Evolutionary conservation across 2,329 filamentous ascomycete species (phyloP), one percentile per base, ranked within the genome.

Genomic region (Talaromyces sp.): DNA sequence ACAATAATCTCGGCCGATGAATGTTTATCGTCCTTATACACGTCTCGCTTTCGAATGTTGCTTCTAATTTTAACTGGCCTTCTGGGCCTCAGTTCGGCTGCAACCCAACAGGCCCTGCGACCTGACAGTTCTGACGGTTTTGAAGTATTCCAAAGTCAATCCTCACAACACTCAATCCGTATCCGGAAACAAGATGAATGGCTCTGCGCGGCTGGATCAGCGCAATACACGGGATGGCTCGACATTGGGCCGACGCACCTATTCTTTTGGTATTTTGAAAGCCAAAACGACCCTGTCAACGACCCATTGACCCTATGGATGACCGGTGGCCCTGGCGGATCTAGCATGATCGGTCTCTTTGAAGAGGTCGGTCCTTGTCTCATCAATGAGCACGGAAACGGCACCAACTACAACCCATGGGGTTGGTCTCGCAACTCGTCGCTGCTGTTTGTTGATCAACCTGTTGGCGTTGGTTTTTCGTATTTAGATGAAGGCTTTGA

Each of bases 401-500:
- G 75, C 24, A 81, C 79, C 17, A 69, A 77, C 59, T 67, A 77
- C n/a, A 74, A 78, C 52, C 69, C 75, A 69, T 62, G 52, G 38
- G 61, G 61, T 11, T 76, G 73, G 73, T 71, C 67, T 53, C 71
- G 70, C 62, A 69, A 73, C 32, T 66, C 71, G n/a, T 73, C 74
- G 29, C 59, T 75, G 38, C 66, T 75, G 17, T 75, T 73, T 56
- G 68, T 77, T 14, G 74, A 76, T 53, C 73, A 75, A 54, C 74
- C 74, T 3, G 73, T 71, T 41, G 73, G 71, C 1, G 73, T 75
- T 3, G 74, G 74, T 4, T 75, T 77, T 60, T 74, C 71, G 35
- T 76, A 76, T 29, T 92, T 93, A 70, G 89, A 97, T 17, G 84
- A 99, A 74, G 89, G 86, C 69, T 98, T 88, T 66, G 93, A 97